These are phyloP conservation scores for Lentinula detonsa DNA, from an alignment of 768 basidiomycete genomes.

Conservation along the genomic window DNA sequence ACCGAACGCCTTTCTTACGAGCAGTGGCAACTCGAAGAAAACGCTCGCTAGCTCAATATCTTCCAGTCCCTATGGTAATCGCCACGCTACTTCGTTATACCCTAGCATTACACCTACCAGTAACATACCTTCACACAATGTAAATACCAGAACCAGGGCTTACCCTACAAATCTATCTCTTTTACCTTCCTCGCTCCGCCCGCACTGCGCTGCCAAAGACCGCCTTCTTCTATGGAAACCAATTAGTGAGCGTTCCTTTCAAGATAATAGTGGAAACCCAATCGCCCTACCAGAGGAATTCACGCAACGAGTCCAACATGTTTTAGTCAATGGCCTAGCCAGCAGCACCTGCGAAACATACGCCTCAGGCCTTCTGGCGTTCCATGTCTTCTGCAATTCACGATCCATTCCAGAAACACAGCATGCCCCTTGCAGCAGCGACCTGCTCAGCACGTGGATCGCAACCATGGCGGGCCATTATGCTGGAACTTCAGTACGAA, in stretches of 20 bases:
- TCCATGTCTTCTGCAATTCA: constrained; percentile 33
- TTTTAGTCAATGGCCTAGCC: constrained; percentile 19
- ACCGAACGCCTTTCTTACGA: too few relatives aligned
- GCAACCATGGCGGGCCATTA: constrained; percentile 23
- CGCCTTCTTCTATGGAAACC: constrained; percentile 21
- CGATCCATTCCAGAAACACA: constrained; percentile 22
- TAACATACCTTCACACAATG: not conserved
- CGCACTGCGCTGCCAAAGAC: constrained; percentile 20
- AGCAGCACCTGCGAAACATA: not conserved
- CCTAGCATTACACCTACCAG: too few relatives aligned
- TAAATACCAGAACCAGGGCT: not conserved
- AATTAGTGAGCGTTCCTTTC: not conserved
- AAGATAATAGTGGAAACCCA: not conserved
- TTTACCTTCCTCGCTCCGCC: constrained; percentile 12
- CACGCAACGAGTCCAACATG: constrained; percentile 14
- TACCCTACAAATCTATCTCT: constrained; percentile 13
- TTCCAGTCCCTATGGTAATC: too few relatives aligned
- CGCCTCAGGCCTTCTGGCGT: constrained; percentile 24
- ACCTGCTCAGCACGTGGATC: constrained; percentile 24
- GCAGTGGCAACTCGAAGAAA: too few relatives aligned
- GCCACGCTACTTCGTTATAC: too few relatives aligned
- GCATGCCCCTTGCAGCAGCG: constrained; percentile 18
- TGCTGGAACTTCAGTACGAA: constrained; percentile 23
- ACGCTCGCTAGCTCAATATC: too few relatives aligned
- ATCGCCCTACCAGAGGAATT: constrained; percentile 15